A percentile compares a stretch with the other conserved stretches of the same genome.
These are phyloP conservation scores for Quercus lobata DNA, from an alignment of 331 rosid genomes.

Conservation along the genomic window DNA sequence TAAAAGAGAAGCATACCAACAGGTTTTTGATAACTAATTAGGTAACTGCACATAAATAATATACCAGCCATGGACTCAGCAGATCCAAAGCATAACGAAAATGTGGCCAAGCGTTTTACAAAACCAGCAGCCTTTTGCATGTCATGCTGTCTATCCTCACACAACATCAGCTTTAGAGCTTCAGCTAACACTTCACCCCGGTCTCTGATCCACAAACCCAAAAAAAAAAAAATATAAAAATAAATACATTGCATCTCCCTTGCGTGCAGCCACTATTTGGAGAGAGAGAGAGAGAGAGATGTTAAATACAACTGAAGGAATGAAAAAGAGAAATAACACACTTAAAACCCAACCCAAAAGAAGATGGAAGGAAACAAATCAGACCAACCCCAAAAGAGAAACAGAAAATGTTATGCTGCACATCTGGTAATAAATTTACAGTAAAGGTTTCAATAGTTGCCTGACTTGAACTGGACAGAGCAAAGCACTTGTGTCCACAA, in stretches of 20 bases:
- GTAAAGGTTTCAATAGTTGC: background rate
- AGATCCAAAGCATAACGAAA: constrained; percentile 68
- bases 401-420: background rate
- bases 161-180: constrained; percentile 90
- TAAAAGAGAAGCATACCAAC: background rate
- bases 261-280: background rate
- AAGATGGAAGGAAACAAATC: background rate
- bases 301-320: background rate
- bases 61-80: constrained; percentile 93
- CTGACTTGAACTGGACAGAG: background rate
- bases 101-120: constrained; percentile 80
- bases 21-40: background rate
- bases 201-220: constrained; percentile 53
- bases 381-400: background rate
- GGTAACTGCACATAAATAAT: constrained; percentile 13
- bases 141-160: constrained; percentile 96
- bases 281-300: background rate
- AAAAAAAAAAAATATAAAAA: background rate
- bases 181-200: constrained; percentile 88
- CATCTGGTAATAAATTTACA: background rate
- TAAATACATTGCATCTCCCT: constrained; percentile 4
- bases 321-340: background rate
- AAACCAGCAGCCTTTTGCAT: constrained; percentile 99
- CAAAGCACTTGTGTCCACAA: background rate
- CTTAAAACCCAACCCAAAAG: background rate